Base-by-base conservation (phyloP, 2,329 filamentous ascomycete species). In the Gliomastix tumulicola region DNA sequence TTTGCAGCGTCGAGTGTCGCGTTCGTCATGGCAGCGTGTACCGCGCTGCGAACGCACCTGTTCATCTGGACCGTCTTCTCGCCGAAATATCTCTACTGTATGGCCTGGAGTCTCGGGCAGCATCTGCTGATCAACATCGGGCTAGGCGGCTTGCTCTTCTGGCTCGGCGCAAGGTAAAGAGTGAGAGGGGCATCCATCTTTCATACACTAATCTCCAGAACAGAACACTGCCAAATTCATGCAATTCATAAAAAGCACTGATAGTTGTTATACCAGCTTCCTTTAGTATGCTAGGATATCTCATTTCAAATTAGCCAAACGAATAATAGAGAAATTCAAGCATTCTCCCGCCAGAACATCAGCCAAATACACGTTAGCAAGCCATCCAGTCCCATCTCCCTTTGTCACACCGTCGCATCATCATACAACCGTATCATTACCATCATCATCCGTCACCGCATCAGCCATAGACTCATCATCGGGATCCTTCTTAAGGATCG, bases 41-140 rank as follows among this genome's bases (percentile, higher is more conserved):
- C 84, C 33, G 69, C 76, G 7, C 59, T 98, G 53, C 70, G 90
- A 46, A 88, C 86, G 21, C 92, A 98, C 68, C 60, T 98, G 40
- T 98, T 98, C 56, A 89, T 98, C 43, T 98, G 92, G 92, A 97
- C 90, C 1, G 92, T 98, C 10, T 98, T 98, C 59, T 94, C 87
- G 45, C 92, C 92, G 0, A 98, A 97, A 60, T 97, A 89, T 58
- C 63, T 98, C 46, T 98, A 94, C 57, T 85, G 80, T 44, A 83
- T 92, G 69, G 88, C 84, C 12, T 98, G 92, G 94, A 79, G 76
- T 43, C 53, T 90, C 32, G 85, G 77, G 7, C 87, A 89, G 65
- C 90, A 98, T 73, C 55, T 89, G 42, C 54, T 74, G 25, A 67
- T 90, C 30, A 88, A 90, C 56, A 49, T 89, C 22, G 65, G 74